Evolutionary conservation across 768 basidiomycete genomes (phyloP).

Genomic region (Trametes sanguinea): DNA sequence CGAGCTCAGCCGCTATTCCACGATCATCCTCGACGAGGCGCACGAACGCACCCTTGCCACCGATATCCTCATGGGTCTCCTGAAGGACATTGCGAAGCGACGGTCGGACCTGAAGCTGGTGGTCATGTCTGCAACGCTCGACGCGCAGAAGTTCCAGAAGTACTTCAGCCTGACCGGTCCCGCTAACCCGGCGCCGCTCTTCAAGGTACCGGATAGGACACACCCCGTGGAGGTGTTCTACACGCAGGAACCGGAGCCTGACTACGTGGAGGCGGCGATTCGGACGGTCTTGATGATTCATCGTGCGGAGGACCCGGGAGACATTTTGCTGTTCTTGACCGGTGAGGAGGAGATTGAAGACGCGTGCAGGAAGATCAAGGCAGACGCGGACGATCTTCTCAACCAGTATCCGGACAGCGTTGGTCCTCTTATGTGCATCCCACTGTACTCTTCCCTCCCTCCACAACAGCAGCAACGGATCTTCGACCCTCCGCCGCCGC

Average conservation of each 20-base stretch:
- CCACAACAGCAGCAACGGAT: constrained; percentile 95
- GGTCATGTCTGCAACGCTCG: constrained; percentile 97
- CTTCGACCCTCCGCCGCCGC: constrained; percentile 82
- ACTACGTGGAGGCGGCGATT: constrained; percentile 97
- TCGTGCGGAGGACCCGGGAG: constrained; percentile 90
- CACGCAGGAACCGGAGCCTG: constrained; percentile 88
- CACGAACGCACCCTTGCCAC: constrained; percentile 98
- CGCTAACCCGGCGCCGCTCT: constrained; percentile 28
- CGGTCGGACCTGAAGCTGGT: constrained; percentile 94
- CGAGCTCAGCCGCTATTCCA: constrained; percentile 84
- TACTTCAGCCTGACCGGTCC: constrained; percentile 62
- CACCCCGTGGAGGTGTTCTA: constrained; percentile 97
- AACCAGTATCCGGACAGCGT: constrained; percentile 72
- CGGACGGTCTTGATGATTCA: constrained; percentile 95
- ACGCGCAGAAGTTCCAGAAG: constrained; percentile 94
- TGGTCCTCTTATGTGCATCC: constrained; percentile 88
- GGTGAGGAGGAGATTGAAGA: constrained; percentile 99
- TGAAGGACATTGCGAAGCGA: constrained; percentile 80
- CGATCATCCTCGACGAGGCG: constrained; percentile 98
- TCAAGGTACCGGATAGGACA: constrained; percentile 40
- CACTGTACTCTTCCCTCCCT: constrained; percentile 93
- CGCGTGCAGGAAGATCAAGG: constrained; percentile 88
- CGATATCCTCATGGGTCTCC: constrained; percentile 96
- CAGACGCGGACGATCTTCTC: constrained; percentile 83
- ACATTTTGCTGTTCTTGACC: constrained; percentile 92